Percentiles rank a stretch among this genome's conserved stretches.
phyloP scores from a whole-genome alignment of 495 filamentous ascomycete genomes.

The Usnea hakonensis region DNA sequence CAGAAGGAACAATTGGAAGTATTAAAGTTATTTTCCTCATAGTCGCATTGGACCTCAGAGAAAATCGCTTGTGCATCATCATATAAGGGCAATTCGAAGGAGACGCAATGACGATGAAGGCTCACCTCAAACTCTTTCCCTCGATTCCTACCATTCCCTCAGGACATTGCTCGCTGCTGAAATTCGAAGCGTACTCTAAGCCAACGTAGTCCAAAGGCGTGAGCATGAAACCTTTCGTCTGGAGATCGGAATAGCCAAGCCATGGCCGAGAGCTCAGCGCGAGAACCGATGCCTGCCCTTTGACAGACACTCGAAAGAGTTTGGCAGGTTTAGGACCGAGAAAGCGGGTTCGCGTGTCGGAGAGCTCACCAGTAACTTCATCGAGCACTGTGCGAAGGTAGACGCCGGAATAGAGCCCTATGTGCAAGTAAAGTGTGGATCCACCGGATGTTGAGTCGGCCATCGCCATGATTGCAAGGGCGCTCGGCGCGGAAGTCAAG shows the following conservation, averaged over 20 bases:
- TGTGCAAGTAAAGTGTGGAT: slow-evolving; percentile 83
- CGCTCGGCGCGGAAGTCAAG: slow-evolving; percentile 78
- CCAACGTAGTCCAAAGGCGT: slow-evolving; percentile 81
- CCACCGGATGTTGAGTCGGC: slow-evolving; percentile 74
- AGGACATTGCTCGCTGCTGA: slow-evolving; percentile 84
- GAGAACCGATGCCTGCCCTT: slow-evolving; percentile 77
- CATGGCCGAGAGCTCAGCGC: slow-evolving; percentile 86
- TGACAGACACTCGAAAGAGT: slow-evolving; percentile 77
- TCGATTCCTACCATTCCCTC: slow-evolving; percentile 97
- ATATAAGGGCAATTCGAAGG: slow-evolving; percentile 37
- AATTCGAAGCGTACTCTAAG: slow-evolving; percentile 93
- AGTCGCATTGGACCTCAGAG: slow-evolving; percentile 32
- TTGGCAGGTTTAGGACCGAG: slow-evolving; percentile 81
- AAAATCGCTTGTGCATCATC: slow-evolving; percentile 59
- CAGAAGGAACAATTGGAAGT: slow-evolving; percentile 76
- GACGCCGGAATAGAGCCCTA: slow-evolving; percentile 89
- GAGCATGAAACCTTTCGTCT: slow-evolving; percentile 78
- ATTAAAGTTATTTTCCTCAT: slow-evolving; percentile 49
- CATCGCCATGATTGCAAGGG: slow-evolving; percentile 91
- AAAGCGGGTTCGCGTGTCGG: slow-evolving; percentile 89
- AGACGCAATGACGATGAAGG: slow-evolving; percentile 23
- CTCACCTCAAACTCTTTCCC: slow-evolving; percentile 79
- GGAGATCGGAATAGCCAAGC: slow-evolving; percentile 81
- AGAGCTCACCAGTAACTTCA: slow-evolving; percentile 87
- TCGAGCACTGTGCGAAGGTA: slow-evolving; percentile 92